Conservation (phyloP, 805 yeast genomes). For the Hanseniaspora jakobsenii region DNA sequence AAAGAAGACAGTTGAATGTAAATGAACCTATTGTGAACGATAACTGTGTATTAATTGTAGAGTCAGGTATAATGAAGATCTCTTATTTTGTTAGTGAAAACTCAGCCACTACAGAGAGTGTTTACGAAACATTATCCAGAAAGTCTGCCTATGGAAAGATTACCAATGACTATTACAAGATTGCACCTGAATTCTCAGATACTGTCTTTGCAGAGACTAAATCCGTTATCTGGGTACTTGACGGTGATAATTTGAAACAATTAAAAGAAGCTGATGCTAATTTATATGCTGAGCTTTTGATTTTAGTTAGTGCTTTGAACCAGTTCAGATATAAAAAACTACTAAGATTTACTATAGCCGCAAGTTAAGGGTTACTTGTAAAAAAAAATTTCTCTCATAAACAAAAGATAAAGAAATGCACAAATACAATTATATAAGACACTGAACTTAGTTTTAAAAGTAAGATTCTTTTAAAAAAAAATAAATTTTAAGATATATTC, state of each 20-base stretch:
- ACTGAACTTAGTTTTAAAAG: too few relatives aligned
- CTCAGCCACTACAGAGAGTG: constrained; percentile 18
- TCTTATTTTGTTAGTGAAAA: constrained; percentile 29
- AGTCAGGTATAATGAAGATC: constrained; percentile 41
- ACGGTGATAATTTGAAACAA: constrained; percentile 33
- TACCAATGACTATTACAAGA: constrained; percentile 24
- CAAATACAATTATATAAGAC: background rate
- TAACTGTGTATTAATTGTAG: constrained; percentile 44
- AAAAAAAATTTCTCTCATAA: background rate
- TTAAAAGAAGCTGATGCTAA: constrained; percentile 40
- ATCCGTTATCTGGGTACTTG: constrained; percentile 58
- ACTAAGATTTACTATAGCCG: constrained; percentile 61
- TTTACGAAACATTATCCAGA: constrained; percentile 40
- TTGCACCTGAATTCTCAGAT: constrained; percentile 33
- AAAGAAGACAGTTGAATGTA: constrained; percentile 36
- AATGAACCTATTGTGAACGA: constrained; percentile 32
- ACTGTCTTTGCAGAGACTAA: constrained; percentile 47
- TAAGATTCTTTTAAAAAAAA: background rate
- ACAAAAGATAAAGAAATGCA: background rate
- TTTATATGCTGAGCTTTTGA: constrained; percentile 51
- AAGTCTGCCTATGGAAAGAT: constrained; percentile 44
- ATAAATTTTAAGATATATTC: background rate
- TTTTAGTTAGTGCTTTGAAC: constrained; percentile 48
- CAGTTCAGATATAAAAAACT: constrained; percentile 64
- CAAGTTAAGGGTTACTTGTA: constrained; percentile 29